phyloP scores from a whole-genome alignment of 2,329 filamentous ascomycete genomes.

The Trichocomaceae sp. region DNA sequence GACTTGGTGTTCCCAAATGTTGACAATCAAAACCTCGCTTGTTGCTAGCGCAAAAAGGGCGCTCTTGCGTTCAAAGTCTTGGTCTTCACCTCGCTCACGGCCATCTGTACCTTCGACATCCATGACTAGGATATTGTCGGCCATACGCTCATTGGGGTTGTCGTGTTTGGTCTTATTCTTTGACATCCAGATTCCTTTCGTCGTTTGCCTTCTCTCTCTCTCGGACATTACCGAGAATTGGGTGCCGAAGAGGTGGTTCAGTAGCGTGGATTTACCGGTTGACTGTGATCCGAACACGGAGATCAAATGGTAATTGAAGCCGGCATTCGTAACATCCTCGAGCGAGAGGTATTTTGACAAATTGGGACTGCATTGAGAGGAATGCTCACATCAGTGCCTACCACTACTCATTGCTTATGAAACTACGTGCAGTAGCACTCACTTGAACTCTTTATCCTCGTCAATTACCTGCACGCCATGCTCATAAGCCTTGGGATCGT shows the following conservation, averaged over 20 bases:
- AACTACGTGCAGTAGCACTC: slow-evolving; percentile 29
- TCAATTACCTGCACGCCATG: slow-evolving; percentile 97
- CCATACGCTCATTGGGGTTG: slow-evolving; percentile 58
- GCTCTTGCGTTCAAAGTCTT: slow-evolving; percentile 98
- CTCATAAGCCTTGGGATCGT: slow-evolving; percentile 54
- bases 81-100: slow-evolving; percentile 90
- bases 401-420: not conserved
- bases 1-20: slow-evolving; percentile 99
- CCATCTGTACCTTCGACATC: slow-evolving; percentile 98
- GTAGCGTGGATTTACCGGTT: slow-evolving; percentile 92
- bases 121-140: slow-evolving; percentile 98
- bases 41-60: slow-evolving; percentile 94
- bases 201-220: slow-evolving; percentile 87
- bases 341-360: slow-evolving; percentile 74
- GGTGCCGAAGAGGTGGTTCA: slow-evolving; percentile 93
- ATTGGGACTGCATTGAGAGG: slow-evolving; percentile 57
- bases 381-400: not conserved
- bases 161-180: slow-evolving; percentile 68
- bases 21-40: slow-evolving; percentile 95
- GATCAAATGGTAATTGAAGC: slow-evolving; percentile 99
- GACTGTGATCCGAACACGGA: slow-evolving; percentile 98
- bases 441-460: slow-evolving; percentile 97
- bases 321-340: slow-evolving; percentile 74
- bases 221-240: slow-evolving; percentile 98
- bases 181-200: slow-evolving; percentile 99